Conservation (phyloP, 176 grass and related monocot species). For the Miscanthus lutarioriparius region DNA sequence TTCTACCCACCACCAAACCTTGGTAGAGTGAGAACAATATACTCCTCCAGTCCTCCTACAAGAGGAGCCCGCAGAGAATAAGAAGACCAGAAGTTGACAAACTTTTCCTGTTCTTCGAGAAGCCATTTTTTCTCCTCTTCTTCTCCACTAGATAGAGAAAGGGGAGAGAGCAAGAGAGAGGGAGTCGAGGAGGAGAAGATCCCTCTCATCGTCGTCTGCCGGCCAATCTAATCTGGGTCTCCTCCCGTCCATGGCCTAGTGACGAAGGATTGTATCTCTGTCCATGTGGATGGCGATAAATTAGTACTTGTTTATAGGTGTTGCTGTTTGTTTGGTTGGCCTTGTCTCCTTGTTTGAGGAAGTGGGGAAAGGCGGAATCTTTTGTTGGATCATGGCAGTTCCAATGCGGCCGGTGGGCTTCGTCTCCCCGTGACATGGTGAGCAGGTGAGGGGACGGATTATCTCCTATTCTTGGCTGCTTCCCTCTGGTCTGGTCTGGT, state of each 20-base stretch:
- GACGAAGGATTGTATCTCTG: constrained; percentile 24
- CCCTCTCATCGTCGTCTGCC: constrained; percentile 1
- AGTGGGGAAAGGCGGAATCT: constrained; percentile 49
- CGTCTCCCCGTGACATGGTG: constrained; percentile 39
- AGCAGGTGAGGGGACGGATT: constrained; percentile 33
- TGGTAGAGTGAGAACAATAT: constrained; percentile 16
- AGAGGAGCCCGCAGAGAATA: constrained; percentile 36
- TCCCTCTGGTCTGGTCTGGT: not conserved
- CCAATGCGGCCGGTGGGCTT: constrained; percentile 26
- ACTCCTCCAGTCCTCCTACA: not conserved
- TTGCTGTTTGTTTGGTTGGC: constrained; percentile 41
- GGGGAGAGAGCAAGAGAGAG: not conserved
- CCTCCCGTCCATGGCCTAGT: not conserved
- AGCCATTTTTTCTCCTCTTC: constrained; percentile 47
- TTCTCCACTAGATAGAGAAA: constrained; percentile 30
- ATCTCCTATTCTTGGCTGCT: constrained; percentile 36
- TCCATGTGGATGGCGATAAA: constrained; percentile 37
- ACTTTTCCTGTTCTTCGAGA: constrained; percentile 68
- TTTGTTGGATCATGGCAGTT: constrained; percentile 45
- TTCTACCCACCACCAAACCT: constrained; percentile 34
- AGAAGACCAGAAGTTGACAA: constrained; percentile 67
- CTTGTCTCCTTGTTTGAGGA: constrained; percentile 50
- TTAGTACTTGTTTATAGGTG: constrained; percentile 38
- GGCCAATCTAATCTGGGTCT: constrained; percentile 29
- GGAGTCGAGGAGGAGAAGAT: not conserved